These are phyloP conservation scores for Russula emetica DNA, from an alignment of 768 basidiomycete species.

Conservation along the genomic window DNA sequence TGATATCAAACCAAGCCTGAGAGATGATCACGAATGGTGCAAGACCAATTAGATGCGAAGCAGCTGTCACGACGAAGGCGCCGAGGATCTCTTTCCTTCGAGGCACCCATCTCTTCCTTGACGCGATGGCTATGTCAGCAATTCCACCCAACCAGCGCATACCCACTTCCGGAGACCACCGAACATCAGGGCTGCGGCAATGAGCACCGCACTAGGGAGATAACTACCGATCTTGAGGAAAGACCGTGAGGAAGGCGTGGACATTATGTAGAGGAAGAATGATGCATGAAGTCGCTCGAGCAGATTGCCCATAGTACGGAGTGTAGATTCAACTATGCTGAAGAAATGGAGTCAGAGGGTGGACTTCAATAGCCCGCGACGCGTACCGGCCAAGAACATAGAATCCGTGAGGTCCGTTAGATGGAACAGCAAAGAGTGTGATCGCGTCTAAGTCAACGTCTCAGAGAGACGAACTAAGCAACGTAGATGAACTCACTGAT, in stretches of 20 bases:
- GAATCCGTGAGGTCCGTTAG: conserved; percentile 91
- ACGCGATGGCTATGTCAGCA: neutral
- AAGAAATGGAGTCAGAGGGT: neutral
- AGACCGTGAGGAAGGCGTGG: conserved; percentile 49
- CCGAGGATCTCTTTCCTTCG: conserved; percentile 53
- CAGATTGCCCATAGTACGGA: conserved; percentile 89
- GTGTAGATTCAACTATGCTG: conserved; percentile 80
- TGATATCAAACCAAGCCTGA: conserved; percentile 42
- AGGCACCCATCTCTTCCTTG: conserved; percentile 38
- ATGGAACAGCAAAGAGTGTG: conserved; percentile 84
- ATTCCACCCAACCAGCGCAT: conserved; percentile 52
- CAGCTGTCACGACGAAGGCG: conserved; percentile 49
- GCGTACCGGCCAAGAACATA: conserved; percentile 83
- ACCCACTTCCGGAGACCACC: conserved; percentile 74
- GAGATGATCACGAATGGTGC: conserved; percentile 48
- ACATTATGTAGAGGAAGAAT: conserved; percentile 91
- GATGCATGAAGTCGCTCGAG: conserved; percentile 96
- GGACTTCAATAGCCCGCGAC: neutral
- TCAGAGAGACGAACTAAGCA: neutral
- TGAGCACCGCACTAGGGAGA: conserved; percentile 79
- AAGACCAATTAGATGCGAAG: conserved; percentile 54
- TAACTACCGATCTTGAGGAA: conserved; percentile 91
- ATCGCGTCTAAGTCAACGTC: conserved; percentile 63
- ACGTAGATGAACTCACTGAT: conserved; percentile 46
- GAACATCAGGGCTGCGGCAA: conserved; percentile 83